Evolutionary conservation across 257 asterid genomes (phyloP).

Genomic region (Solanum corneliomulleri): DNA sequence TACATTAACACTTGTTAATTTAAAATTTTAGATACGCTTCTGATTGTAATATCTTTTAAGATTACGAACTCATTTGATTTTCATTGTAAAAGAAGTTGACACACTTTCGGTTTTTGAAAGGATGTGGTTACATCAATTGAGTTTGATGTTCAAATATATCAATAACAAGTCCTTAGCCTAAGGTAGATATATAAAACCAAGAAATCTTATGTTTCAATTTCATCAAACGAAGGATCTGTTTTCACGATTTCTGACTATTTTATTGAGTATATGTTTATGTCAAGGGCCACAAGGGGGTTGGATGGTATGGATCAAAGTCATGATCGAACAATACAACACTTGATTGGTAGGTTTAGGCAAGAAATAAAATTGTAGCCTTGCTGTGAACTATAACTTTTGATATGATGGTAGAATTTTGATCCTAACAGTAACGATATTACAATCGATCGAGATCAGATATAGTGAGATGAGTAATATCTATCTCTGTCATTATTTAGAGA

Average conservation of each 20-base stretch:
- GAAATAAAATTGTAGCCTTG: background rate
- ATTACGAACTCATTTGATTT: background rate
- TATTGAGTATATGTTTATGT: background rate
- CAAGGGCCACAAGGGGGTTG: background rate
- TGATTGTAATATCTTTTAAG: background rate
- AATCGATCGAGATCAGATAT: background rate
- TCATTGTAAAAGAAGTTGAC: background rate
- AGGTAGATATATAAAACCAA: background rate
- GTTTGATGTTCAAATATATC: background rate
- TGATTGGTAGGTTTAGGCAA: background rate
- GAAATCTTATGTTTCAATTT: background rate
- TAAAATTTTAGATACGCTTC: background rate
- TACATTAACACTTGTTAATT: background rate
- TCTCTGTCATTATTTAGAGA: background rate
- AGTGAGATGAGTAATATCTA: background rate
- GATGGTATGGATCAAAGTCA: background rate
- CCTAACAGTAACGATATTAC: background rate
- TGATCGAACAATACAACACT: background rate
- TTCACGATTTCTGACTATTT: background rate
- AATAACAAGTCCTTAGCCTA: background rate
- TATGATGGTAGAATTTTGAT: background rate
- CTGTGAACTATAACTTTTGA: background rate
- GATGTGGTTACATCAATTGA: background rate
- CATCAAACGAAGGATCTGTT: background rate
- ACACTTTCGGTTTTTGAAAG: background rate